Evolutionary conservation across 352 stramenopile species (phyloP), one percentile per base, ranked within the genome.

Genomic region (Phytophthora palmivora): DNA sequence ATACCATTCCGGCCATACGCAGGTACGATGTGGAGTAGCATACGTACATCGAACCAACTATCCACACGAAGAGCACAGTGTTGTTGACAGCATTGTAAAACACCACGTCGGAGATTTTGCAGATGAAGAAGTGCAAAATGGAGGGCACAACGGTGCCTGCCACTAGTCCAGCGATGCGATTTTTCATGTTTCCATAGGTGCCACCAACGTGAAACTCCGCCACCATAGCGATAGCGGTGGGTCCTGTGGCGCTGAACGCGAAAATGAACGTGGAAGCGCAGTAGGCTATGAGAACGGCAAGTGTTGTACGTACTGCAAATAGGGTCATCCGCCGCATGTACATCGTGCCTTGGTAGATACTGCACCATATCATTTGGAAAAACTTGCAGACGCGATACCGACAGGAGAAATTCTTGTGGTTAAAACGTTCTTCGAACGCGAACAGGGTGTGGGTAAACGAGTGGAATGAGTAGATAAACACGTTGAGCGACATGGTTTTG

Each of bases 381-480:
- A 91, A 91, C 15, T 74, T 78, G 16, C 34, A 32, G 22, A 88
- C 44, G 8, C 84, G 81, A 21, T 84, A 76, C 16, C 60, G 41
- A 34, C 64, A 70, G 6, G 66, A 76, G 46, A 88, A 85, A 16
- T 87, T 82, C 49, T 90, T 91, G 36, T 77, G 61, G 36, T 87
- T 90, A 51, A 87, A 88, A 15, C 70, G 49, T 11, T 71, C 59
- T 56, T 89, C 74, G 39, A 91, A 93, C 63, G 79, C 59, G n/a
- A 78, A 73, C 39, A 91, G 37, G 18, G 78, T 90, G 44, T 85
- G 70, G 24, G 75, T 70, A 36, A 91, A 79, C 9, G 82, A 78
- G 61, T 91, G 76, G 63, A 91, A 83, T 43, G 84, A 91, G 63
- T 89, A 93, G n/a, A 91, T 64, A 42, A 93, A 93, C 7, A 92